Evolutionary conservation across 257 asterid genomes (phyloP).

Genomic region (Nicotiana undulata): DNA sequence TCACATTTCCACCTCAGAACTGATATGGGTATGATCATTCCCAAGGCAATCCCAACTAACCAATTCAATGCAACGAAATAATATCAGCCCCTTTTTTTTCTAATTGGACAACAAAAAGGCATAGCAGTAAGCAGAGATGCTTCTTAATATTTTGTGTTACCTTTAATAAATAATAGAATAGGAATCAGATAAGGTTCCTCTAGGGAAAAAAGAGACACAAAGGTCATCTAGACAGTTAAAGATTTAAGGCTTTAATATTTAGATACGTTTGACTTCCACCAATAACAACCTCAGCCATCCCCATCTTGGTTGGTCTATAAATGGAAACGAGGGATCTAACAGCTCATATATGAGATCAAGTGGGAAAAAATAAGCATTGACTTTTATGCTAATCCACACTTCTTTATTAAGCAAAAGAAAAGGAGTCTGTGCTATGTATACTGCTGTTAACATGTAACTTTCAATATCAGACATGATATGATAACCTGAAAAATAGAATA

Average conservation of each 20-base stretch:
- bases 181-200: constrained; percentile 16
- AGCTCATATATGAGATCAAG: not conserved
- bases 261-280: constrained; percentile 1
- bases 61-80: constrained; percentile 1
- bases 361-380: not conserved
- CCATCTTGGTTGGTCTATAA: constrained; percentile 24
- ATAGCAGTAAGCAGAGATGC: not conserved
- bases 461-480: not conserved
- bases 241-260: constrained; percentile 4
- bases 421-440: not conserved
- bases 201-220: constrained; percentile 7
- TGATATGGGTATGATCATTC: constrained; percentile 3
- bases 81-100: not conserved
- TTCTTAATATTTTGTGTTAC: not conserved
- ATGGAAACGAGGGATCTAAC: constrained; percentile 4
- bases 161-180: not conserved
- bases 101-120: constrained; percentile 6
- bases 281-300: constrained; percentile 21
- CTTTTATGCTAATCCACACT: not conserved
- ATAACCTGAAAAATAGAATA: not conserved
- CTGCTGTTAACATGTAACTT: not conserved
- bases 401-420: not conserved
- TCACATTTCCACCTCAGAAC: constrained; percentile 7
- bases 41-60: constrained; percentile 6
- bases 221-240: constrained; percentile 20